A percentile compares a stretch with the other conserved stretches of the same genome.
phyloP scores from a whole-genome alignment of 768 basidiomycete genomes.

The Mycena filopes region DNA sequence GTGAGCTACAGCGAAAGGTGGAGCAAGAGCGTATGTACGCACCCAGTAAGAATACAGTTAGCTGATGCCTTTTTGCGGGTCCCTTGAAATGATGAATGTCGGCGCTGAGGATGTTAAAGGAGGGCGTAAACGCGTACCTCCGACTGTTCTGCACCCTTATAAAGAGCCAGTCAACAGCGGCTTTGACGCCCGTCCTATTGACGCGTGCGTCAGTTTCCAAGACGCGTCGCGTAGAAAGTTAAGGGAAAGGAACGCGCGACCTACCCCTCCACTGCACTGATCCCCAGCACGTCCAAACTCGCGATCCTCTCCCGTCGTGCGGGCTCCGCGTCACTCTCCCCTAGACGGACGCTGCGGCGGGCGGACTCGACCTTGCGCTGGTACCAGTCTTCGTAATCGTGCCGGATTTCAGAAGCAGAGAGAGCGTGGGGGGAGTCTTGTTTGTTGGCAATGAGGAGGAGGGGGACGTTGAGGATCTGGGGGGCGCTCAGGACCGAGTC shows the following conservation, averaged over 20 bases:
- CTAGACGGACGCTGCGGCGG: slow-evolving; percentile 60
- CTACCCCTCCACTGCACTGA: slow-evolving; percentile 92
- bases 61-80: slow-evolving; percentile 38
- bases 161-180: slow-evolving; percentile 95
- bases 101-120: not conserved
- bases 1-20: too few relatives aligned
- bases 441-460: slow-evolving; percentile 95
- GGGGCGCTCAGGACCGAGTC: slow-evolving; percentile 90
- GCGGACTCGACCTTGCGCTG: slow-evolving; percentile 79
- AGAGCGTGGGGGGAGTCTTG: slow-evolving; percentile 87
- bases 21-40: too few relatives aligned
- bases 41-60: too few relatives aligned
- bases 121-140: slow-evolving; percentile 49
- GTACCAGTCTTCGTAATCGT: slow-evolving; percentile 90
- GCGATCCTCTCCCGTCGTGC: slow-evolving; percentile 66
- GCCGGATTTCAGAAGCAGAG: slow-evolving; percentile 90
- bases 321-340: slow-evolving; percentile 51
- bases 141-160: slow-evolving; percentile 92
- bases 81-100: slow-evolving; percentile 26
- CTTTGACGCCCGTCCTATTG: slow-evolving; percentile 84
- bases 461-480: slow-evolving; percentile 89
- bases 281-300: slow-evolving; percentile 88
- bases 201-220: not conserved
- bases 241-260: slow-evolving; percentile 33
- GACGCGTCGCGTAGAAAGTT: not conserved